Conservation (phyloP, 108 stramenopile genomes). For the Phaeodactylum tricornutum region DNA sequence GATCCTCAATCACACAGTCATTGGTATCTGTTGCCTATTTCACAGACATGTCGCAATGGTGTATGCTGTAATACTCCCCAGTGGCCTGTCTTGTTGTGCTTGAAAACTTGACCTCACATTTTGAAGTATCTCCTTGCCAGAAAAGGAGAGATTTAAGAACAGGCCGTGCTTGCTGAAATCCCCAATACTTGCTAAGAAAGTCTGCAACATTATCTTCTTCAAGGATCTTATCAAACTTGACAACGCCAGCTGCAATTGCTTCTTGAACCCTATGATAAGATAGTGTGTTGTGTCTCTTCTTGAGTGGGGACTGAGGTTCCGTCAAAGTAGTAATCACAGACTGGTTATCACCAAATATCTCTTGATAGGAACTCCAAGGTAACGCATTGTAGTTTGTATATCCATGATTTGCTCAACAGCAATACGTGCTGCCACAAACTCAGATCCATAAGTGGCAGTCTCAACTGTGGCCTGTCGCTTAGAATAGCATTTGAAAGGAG, state of each 20-base stretch:
- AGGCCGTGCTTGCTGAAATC: background rate
- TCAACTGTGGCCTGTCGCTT: constrained; percentile 30
- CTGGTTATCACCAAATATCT: constrained; percentile 30
- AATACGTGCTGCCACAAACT: constrained; percentile 24
- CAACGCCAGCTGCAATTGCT: constrained; percentile 10
- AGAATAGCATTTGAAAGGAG: constrained; percentile 9
- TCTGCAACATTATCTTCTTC: constrained; percentile 9
- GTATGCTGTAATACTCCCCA: too few relatives aligned
- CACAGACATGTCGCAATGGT: too few relatives aligned
- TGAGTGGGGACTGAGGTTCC: background rate
- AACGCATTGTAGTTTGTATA: constrained; percentile 16
- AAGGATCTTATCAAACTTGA: background rate
- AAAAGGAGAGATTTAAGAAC: background rate
- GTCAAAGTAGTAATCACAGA: constrained; percentile 16
- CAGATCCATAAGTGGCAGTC: constrained; percentile 22
- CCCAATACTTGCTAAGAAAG: constrained; percentile 12
- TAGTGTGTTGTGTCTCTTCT: constrained; percentile 12
- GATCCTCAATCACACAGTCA: too few relatives aligned
- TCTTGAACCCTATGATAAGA: constrained; percentile 14
- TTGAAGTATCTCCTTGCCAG: background rate
- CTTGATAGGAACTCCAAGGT: constrained; percentile 19
- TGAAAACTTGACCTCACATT: too few relatives aligned
- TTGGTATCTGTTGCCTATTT: too few relatives aligned
- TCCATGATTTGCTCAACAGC: constrained; percentile 11
- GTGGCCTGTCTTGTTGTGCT: too few relatives aligned